Percentiles rank a stretch among this genome's conserved stretches.
Conservation (phyloP, 139 green algal genomes). For the Nannochloris sp. region DNA sequence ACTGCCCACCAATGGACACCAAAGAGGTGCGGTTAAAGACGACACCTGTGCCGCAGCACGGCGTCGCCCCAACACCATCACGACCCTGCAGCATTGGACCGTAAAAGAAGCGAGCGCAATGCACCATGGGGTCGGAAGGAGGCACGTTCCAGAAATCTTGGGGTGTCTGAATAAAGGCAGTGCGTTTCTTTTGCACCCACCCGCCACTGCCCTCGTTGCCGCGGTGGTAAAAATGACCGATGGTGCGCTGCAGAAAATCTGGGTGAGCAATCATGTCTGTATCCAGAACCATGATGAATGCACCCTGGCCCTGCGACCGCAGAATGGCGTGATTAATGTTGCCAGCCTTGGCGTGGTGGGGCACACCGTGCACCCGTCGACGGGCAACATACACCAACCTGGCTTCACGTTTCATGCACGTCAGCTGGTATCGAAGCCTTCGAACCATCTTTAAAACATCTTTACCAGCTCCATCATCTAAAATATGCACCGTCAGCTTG, state of each 20-base stretch:
- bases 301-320: background rate
- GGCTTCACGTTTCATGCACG: background rate
- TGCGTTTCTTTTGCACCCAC: slow-evolving; percentile 13
- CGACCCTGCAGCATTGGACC: too few species aligned
- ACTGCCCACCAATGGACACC: too few species aligned
- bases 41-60: too few species aligned
- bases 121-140: slow-evolving; percentile 9
- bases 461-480: slow-evolving; percentile 12
- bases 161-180: slow-evolving; percentile 18
- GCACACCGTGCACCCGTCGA: slow-evolving; percentile 8
- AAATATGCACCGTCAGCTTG: slow-evolving; percentile 7
- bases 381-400: slow-evolving; percentile 6
- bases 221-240: slow-evolving; percentile 25
- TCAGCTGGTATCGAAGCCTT: background rate
- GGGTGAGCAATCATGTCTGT: slow-evolving; percentile 24
- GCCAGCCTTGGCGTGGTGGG: slow-evolving; percentile 22
- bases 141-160: slow-evolving; percentile 24
- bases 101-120: slow-evolving; percentile 28
- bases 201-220: background rate
- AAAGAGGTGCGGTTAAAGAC: too few species aligned
- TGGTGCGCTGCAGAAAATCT: slow-evolving; percentile 4
- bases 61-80: too few species aligned
- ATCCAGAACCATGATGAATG: slow-evolving; percentile 22
- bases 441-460: slow-evolving; percentile 10
- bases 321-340: slow-evolving; percentile 28